phyloP scores from a whole-genome alignment of 371 early-diverging fungal genomes.

The Encephalitozoon intestinalis region DNA sequence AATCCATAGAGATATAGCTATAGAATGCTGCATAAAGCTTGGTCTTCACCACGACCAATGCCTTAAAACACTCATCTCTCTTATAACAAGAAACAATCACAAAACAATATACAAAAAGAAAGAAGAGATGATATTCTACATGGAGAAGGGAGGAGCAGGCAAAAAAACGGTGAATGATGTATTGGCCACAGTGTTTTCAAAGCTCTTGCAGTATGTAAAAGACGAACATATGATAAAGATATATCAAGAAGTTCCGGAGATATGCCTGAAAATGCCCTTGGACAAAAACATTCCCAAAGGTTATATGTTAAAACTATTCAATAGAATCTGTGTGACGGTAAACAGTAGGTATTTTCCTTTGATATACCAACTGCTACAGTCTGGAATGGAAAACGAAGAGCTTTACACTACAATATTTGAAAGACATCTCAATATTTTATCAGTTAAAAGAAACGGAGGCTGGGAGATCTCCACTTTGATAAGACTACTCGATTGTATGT shows the following conservation, averaged over 20 bases:
- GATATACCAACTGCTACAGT: slow-evolving; percentile 14
- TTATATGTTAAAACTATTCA: not conserved
- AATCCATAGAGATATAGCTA: slow-evolving; percentile 11
- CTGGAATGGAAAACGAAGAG: not conserved
- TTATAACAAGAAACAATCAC: slow-evolving; percentile 32
- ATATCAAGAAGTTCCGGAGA: slow-evolving; percentile 26
- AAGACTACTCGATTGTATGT: slow-evolving; percentile 1
- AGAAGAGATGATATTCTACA: slow-evolving; percentile 27
- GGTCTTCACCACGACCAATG: slow-evolving; percentile 11
- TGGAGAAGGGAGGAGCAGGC: slow-evolving; percentile 1
- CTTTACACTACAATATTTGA: slow-evolving; percentile 7
- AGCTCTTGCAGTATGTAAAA: slow-evolving; percentile 3
- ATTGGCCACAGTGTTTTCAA: not conserved
- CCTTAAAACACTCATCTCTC: not conserved
- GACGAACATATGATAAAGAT: slow-evolving; percentile 27
- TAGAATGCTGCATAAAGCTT: slow-evolving; percentile 12
- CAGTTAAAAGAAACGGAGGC: not conserved
- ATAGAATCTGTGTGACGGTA: not conserved
- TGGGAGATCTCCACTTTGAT: not conserved
- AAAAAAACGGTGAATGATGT: not conserved
- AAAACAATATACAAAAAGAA: slow-evolving; percentile 29
- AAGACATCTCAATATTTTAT: slow-evolving; percentile 22
- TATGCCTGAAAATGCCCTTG: slow-evolving; percentile 5
- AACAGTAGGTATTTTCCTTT: slow-evolving; percentile 10
- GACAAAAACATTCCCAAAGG: slow-evolving; percentile 1